These are phyloP conservation scores for Talaromyces marneffei DNA, from an alignment of 2,329 filamentous ascomycete genomes.

Conservation along the genomic window DNA sequence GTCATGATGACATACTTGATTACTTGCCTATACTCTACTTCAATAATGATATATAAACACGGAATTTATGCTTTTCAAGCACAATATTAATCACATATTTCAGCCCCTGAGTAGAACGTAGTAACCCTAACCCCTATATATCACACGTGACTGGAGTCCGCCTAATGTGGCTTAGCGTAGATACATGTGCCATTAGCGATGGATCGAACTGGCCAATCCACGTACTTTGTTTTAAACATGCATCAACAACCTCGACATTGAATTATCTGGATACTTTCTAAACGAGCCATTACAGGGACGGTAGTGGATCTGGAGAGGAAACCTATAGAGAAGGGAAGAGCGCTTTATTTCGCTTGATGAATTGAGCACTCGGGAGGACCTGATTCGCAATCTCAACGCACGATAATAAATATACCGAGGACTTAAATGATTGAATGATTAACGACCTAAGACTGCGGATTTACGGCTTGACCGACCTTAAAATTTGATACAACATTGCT, in stretches of 20 bases:
- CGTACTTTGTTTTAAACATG: neutral
- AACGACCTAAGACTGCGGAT: neutral
- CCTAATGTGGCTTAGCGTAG: neutral
- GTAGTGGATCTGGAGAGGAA: neutral
- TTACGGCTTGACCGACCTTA: neutral
- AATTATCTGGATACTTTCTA: neutral
- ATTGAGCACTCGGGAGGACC: neutral
- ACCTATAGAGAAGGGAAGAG: neutral
- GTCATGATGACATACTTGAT: neutral
- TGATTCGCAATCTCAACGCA: neutral
- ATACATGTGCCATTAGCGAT: neutral
- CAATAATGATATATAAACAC: neutral
- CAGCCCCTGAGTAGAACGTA: no score
- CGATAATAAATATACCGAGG: neutral
- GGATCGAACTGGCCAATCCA: constrained; percentile 4
- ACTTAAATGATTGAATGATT: neutral
- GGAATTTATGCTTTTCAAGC: no score
- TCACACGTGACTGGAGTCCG: neutral
- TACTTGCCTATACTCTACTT: neutral
- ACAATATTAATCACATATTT: no score
- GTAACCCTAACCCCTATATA: neutral
- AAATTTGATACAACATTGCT: neutral
- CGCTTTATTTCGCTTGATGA: neutral
- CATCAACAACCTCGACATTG: neutral
- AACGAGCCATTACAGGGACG: neutral